Percentiles rank a stretch among this genome's conserved stretches.
Conservation (phyloP, 2,329 filamentous ascomycete genomes). For the Colletotrichum euphorbiae region DNA sequence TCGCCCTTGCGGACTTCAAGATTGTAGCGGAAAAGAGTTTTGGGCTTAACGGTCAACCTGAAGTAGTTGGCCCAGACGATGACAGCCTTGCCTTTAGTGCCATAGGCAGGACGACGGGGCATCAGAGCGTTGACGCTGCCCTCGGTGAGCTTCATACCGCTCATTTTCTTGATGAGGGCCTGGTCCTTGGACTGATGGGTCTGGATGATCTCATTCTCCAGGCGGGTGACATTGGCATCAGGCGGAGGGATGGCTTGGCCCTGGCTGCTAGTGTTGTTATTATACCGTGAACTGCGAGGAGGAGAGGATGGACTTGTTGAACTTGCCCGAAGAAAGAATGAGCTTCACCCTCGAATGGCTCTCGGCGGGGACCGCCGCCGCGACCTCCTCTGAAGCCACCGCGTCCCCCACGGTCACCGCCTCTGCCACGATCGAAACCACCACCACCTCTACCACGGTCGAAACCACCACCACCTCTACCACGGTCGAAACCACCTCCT, state of each 20-base stretch:
- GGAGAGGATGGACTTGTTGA: conserved; percentile 24
- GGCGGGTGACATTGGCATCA: conserved; percentile 46
- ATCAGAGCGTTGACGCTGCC: conserved; percentile 28
- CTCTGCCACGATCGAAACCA: conserved; percentile 13
- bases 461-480: conserved; percentile 29
- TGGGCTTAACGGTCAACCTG: conserved; percentile 52
- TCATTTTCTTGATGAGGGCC: conserved; percentile 52
- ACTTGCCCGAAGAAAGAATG: conserved; percentile 28
- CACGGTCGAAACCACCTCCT: conserved; percentile 32
- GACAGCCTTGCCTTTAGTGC: conserved; percentile 55
- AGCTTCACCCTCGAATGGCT: conserved; percentile 40
- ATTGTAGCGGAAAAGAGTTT: conserved; percentile 58
- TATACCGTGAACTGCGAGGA: conserved; percentile 18
- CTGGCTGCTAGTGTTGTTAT: conserved; percentile 26
- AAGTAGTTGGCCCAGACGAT: conserved; percentile 68
- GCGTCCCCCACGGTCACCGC: conserved; percentile 21
- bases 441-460: conserved; percentile 28
- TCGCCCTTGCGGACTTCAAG: conserved; percentile 49
- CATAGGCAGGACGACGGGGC: conserved; percentile 64
- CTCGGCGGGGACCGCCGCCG: conserved; percentile 34
- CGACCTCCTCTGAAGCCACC: conserved; percentile 35
- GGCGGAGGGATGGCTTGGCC: conserved; percentile 39
- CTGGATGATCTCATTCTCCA: conserved; percentile 56
- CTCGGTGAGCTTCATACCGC: conserved; percentile 47
- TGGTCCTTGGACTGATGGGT: conserved; percentile 45